Evolutionary conservation across 371 early-diverging fungal genomes (phyloP).

Genomic region (Choanephora cucurbitarum): DNA sequence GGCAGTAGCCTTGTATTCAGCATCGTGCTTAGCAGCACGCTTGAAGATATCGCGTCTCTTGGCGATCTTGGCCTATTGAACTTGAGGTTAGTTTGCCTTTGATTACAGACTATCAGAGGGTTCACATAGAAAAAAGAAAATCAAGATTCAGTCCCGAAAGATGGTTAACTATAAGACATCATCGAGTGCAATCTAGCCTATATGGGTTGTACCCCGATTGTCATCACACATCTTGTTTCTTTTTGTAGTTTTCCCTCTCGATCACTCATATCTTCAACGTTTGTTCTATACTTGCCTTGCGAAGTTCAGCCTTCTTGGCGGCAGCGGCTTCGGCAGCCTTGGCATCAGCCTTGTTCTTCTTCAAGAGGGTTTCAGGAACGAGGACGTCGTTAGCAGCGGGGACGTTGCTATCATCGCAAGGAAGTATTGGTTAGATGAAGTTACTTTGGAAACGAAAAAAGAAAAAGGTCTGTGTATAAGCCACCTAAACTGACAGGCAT

Average conservation of each 20-base stretch:
- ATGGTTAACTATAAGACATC: constrained; percentile 63
- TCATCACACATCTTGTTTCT: constrained; percentile 18
- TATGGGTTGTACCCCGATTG: constrained; percentile 16
- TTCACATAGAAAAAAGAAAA: not conserved
- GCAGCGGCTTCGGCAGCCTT: constrained; percentile 79
- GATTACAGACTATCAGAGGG: too few species aligned
- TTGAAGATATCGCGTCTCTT: constrained; percentile 96
- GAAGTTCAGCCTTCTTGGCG: constrained; percentile 52
- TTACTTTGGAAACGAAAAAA: not conserved
- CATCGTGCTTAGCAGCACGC: constrained; percentile 95
- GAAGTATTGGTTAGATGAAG: not conserved
- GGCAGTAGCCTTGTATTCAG: constrained; percentile 93
- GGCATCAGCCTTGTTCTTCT: constrained; percentile 92
- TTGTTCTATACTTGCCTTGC: constrained; percentile 63
- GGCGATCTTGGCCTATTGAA: constrained; percentile 67
- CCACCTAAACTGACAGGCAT: constrained; percentile 8
- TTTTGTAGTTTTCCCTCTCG: not conserved
- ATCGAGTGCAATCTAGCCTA: constrained; percentile 49
- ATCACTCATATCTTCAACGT: not conserved
- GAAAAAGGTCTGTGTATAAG: not conserved
- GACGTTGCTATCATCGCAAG: constrained; percentile 42
- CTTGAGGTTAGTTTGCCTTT: not conserved
- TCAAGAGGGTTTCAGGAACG: constrained; percentile 95
- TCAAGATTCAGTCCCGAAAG: constrained; percentile 70
- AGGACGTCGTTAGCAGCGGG: constrained; percentile 70